Conservation (phyloP, 352 stramenopile species). For the Thalassiosira livingstoniorum region DNA sequence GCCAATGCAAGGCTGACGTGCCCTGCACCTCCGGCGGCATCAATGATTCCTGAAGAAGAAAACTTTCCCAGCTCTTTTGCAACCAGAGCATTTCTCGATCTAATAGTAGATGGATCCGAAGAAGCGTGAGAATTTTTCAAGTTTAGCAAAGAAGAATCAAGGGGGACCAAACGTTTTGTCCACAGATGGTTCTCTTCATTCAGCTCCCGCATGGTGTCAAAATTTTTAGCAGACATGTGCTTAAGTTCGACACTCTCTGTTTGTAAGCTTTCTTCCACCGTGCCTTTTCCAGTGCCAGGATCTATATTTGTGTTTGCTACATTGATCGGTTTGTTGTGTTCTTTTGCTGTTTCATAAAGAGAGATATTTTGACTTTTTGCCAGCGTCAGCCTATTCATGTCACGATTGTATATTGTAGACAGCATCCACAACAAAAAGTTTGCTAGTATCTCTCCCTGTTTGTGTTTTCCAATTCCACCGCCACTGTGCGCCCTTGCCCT, state of each 20-base stretch:
- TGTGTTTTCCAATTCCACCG: slow-evolving; percentile 64
- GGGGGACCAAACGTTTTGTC: slow-evolving; percentile 27
- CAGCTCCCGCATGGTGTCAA: no score
- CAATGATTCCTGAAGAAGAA: slow-evolving; percentile 43
- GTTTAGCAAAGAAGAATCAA: slow-evolving; percentile 35
- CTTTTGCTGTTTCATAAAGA: no score
- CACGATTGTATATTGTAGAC: slow-evolving; percentile 32
- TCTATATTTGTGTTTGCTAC: no score
- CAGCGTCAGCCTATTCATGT: no score
- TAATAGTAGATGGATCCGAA: slow-evolving; percentile 2
- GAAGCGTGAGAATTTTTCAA: not conserved
- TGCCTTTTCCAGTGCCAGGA: no score
- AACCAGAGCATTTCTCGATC: slow-evolving; percentile 33
- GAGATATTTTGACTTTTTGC: no score
- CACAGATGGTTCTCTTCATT: slow-evolving; percentile 46
- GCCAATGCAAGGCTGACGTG: slow-evolving; percentile 78
- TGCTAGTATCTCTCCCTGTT: slow-evolving; percentile 68
- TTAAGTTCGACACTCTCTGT: no score
- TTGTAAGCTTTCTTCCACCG: no score
- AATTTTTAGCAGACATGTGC: no score
- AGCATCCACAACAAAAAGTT: slow-evolving; percentile 69
- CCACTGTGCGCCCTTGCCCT: slow-evolving; percentile 30
- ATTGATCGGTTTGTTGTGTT: no score
- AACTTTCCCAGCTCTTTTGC: slow-evolving; percentile 17
- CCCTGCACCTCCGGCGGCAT: slow-evolving; percentile 77